Percentiles rank a stretch among this genome's conserved stretches.
Evolutionary conservation across 805 yeast genomes (phyloP).

Genomic region (Suhomyces sp.): DNA sequence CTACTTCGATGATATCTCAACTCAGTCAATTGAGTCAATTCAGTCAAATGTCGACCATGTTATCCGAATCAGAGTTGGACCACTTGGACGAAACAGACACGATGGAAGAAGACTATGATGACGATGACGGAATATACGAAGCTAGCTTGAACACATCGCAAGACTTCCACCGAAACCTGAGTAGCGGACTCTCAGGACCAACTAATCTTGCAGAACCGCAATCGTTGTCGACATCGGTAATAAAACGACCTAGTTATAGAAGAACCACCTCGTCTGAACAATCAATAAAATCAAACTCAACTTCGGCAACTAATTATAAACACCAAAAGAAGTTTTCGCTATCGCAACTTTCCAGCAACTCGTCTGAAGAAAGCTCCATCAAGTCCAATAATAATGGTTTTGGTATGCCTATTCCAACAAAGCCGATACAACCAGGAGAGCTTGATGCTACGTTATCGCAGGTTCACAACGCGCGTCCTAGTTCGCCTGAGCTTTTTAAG

Average conservation of each 20-base stretch:
- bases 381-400: slow-evolving; percentile 10
- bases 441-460: slow-evolving; percentile 5
- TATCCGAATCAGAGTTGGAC: slow-evolving; percentile 43
- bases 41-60: slow-evolving; percentile 41
- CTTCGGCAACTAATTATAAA: slow-evolving; percentile 19
- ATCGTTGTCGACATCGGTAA: slow-evolving; percentile 2
- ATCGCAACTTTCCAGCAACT: slow-evolving; percentile 35
- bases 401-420: slow-evolving; percentile 9
- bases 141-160: slow-evolving; percentile 36
- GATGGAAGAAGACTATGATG: slow-evolving; percentile 35
- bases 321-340: slow-evolving; percentile 27
- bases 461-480: slow-evolving; percentile 5
- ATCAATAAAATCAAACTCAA: slow-evolving; percentile 32
- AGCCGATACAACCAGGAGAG: slow-evolving; percentile 7
- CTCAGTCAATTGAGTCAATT: slow-evolving; percentile 38
- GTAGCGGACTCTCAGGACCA: background rate
- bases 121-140: slow-evolving; percentile 37
- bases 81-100: slow-evolving; percentile 39
- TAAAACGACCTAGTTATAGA: slow-evolving; percentile 29
- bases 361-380: slow-evolving; percentile 33
- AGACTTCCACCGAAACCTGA: slow-evolving; percentile 17
- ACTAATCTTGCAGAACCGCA: slow-evolving; percentile 2
- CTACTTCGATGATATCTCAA: slow-evolving; percentile 41
- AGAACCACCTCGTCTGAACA: slow-evolving; percentile 35
- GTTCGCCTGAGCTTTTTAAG: slow-evolving; percentile 12